These are phyloP conservation scores for Kandelia obovata DNA, from an alignment of 345 rosid species.

Conservation along the genomic window DNA sequence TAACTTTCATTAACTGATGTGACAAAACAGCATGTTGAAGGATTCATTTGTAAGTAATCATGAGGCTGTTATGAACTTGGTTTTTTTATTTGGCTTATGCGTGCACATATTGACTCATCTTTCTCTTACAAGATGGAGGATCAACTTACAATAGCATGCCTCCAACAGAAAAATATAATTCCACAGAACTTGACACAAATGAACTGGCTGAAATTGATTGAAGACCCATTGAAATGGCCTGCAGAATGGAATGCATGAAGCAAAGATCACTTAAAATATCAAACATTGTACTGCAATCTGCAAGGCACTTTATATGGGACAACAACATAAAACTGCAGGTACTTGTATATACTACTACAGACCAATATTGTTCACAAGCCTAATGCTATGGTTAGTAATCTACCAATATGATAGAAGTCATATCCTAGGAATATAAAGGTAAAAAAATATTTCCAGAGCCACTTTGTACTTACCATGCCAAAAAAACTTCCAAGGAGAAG, in stretches of 20 bases:
- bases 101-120: not conserved
- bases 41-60: not conserved
- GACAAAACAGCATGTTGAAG: not conserved
- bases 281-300: not conserved
- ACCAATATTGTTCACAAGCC: no score
- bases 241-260: constrained; percentile 23
- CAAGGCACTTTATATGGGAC: not conserved
- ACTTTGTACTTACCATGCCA: constrained; percentile 63
- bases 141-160: constrained; percentile 85
- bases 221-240: constrained; percentile 66
- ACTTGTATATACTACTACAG: not conserved
- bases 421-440: no score
- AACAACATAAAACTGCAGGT: not conserved
- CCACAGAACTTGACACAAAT: constrained; percentile 44
- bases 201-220: constrained; percentile 77
- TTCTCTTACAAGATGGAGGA: constrained; percentile 2
- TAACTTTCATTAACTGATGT: not conserved
- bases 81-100: not conserved
- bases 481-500: constrained; percentile 86
- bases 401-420: no score
- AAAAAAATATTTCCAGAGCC: not conserved
- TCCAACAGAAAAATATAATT: constrained; percentile 71
- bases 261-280: not conserved
- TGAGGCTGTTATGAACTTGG: not conserved
- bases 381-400: no score